Evolutionary conservation across 139 green algal genomes (phyloP), one percentile per base, ranked within the genome.

Genomic region (Closterium sp.): DNA sequence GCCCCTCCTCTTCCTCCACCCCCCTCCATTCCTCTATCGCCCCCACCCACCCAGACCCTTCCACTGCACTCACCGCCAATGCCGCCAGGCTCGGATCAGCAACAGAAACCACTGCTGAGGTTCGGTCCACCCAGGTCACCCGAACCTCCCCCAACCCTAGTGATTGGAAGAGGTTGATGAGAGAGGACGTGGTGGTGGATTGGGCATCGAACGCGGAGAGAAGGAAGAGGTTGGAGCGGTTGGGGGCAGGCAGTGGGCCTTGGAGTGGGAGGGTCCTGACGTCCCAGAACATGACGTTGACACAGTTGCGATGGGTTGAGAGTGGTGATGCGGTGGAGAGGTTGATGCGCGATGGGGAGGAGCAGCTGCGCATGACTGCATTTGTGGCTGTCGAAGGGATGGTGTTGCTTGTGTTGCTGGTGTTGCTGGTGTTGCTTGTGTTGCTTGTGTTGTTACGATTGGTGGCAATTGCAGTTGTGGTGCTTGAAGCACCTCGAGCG

Each of bases 261-360:
- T 91, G 16, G 0, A 88, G 66, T 31, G 89, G 66, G 12, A 91
- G 34, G 34, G 32, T 38, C 81, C 21, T 28, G 25, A 91, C 10
- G 66, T 91, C 89, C 28, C 33, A 64, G 33, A 31, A n/a, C 89
- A 91, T 91, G 66, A 91, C 23, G 28, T 91, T 87, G 4, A 91
- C 23, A 31, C 34, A 16, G 83, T 88, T 64, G 30, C 34, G 34
- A 34, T 83, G 34, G 25, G 87, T 19, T 76, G 55, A 76, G 9
- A 76, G 55, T 19, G 55, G 28, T 32, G 86, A 33, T 16, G 86
- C 16, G 31, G 69, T 34, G 86, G 86, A 16, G 28, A 34, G 33
- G 86, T 33, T 33, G 31, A 87, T 33, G 84, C 30, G 84, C 28
- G 84, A 33, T 87, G 30, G 84, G 31, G 84, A 33, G 84, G 84